Conservation (phyloP, 192 early-diverging fungal species). For the Coemansia sp. region DNA sequence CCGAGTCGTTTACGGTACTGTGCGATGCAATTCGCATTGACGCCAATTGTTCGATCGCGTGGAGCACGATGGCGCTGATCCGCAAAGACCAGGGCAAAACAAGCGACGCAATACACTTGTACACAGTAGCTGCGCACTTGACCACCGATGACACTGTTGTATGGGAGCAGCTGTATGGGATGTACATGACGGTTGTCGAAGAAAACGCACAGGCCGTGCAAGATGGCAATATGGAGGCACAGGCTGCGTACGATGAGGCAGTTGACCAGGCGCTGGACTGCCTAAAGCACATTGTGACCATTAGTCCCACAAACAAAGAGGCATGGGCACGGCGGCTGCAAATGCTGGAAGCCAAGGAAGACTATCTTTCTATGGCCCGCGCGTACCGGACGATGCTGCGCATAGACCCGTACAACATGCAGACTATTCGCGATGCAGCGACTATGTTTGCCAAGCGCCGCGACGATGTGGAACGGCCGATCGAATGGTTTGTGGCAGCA, state of each 20-base stretch:
- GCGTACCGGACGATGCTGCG: constrained; percentile 62
- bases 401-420: constrained; percentile 66
- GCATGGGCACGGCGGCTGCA: constrained; percentile 69
- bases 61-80: constrained; percentile 86
- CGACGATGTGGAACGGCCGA: constrained; percentile 35
- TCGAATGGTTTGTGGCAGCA: constrained; percentile 39
- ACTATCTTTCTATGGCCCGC: constrained; percentile 57
- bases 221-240: constrained; percentile 18
- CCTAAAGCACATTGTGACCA: constrained; percentile 63
- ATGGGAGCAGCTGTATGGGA: constrained; percentile 81
- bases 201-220: constrained; percentile 8
- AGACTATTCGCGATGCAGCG: constrained; percentile 63
- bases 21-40: constrained; percentile 76
- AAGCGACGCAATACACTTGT: constrained; percentile 71
- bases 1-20: constrained; percentile 68
- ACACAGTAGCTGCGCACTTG: constrained; percentile 90
- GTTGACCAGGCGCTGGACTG: constrained; percentile 83
- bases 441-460: constrained; percentile 57
- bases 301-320: constrained; percentile 66
- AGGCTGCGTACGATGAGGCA: constrained; percentile 57
- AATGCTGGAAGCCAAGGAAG: constrained; percentile 59
- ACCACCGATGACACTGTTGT: constrained; percentile 65
- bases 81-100: constrained; percentile 82
- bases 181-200: constrained; percentile 60
- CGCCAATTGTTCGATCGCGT: constrained; percentile 73